Base-by-base conservation (phyloP, 2,329 filamentous ascomycete species). In the Lecanicillium sp. region DNA sequence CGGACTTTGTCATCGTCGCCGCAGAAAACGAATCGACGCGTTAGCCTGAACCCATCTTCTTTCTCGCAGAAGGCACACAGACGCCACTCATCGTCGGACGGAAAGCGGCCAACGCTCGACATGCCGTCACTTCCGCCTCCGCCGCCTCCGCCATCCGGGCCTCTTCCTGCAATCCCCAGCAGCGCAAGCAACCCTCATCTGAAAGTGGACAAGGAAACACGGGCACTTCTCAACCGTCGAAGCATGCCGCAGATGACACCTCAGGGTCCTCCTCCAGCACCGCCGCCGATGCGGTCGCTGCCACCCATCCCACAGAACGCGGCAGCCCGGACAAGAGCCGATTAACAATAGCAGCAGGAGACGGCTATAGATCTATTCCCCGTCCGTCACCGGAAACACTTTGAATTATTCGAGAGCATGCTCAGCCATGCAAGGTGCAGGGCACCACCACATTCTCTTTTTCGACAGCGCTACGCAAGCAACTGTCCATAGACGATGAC, bases 221-320 rank as follows among this genome's bases (percentile, higher is more conserved):
- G 47, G 31, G 44, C 45, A 5, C 35, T 58, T 16, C 28, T 54
- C 18, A 62, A 60, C 37, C 60, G 69, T 18, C 62, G 65, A 40
- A 75, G 71, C 53, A 65, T 74, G 64, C 65, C 71, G 5, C 68
- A 73, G 18, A 56, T 74, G 28, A 57, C 56, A 25, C 33, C 40
- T 2, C 64, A 69, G 11, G 69, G 68, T 1, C 71, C 71, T 20
- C 73, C 73, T 2, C 71, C 66, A 13, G 68, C 63, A 12, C 73
- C 73, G 6, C 73, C 73, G 5, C 73, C 73, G 17, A 74, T 60
- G 9, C 67, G 66, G 45, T 71, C 73, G 12, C 60, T 78, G 16
- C 73, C 73, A 14, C 73, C 73, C 0, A 62, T 75, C 29, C 72
- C 71, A 4, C 56, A 50, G 31, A 62, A 57, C 22, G 9, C 11